Base-by-base conservation (phyloP, 2,329 filamentous ascomycete genomes). In the Nannizziopsis barbatae region DNA sequence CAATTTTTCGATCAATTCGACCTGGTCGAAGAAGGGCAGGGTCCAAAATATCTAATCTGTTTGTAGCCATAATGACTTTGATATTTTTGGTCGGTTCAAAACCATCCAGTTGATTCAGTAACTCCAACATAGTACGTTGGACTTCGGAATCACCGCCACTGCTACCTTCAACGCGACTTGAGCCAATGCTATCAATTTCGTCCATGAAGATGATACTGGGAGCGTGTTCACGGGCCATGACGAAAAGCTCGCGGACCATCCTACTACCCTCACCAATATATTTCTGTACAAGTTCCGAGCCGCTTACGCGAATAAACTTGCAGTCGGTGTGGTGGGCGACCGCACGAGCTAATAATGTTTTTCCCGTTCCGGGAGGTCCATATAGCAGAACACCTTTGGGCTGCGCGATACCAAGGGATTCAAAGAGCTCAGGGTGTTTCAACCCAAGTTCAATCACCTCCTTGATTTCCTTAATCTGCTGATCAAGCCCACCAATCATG, bases 161-260 rank as follows among this genome's bases (percentile, higher is more conserved):
- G 50, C 86, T 93, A 20, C 90, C 90, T 65, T 98, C 92, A 47
- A 98, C 90, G 70, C 92, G 86, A 52, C 88, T 95, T 31, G 89
- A 95, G 55, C 92, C 92, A 69, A 98, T 98, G 58, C 86, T 94
- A 74, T 98, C 92, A 68, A 98, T 96, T 70, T 98, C 92, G 68
- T 98, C 92, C 92, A 98, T 98, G 75, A 98, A 98, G 70, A 98
- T 98, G 71, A 98, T 98, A 57, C 86, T 94, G 17, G 92, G 92
- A 1, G 92, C 92, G 61, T 98, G 92, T 66, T 98, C 92, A 69
- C 92, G 80, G 22, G 92, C 92, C 92, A 98, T 98, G 65, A 98
- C 86, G 76, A 98, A 98, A 45, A 98, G 77, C 71, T 98, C 92
- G 63, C 92, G 86, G 55, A 98, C 92, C 92, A 98, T 98, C 60